Base-by-base conservation (phyloP, 225 moss, liverwort and hornwort genomes). In the Takakia lepidozioides region DNA sequence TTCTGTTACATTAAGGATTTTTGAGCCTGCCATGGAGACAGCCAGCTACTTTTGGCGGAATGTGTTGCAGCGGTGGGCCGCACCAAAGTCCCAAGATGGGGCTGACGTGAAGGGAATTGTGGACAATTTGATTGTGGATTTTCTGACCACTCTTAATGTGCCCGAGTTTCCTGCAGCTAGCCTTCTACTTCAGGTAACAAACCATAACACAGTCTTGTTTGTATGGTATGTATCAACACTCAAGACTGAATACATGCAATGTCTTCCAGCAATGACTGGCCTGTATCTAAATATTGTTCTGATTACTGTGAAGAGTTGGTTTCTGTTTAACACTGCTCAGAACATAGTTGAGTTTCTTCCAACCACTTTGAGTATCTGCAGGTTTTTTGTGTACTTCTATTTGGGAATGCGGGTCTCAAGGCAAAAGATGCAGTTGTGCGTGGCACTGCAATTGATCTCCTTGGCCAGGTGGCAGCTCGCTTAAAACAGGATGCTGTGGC, bases 81-180 rank as follows among this genome's bases (percentile, higher is more conserved):
- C 82, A 64, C 95, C 90, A 15, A 95, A 87, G 60, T 64, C 68
- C 11, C 81, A 76, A 54, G 90, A 95, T 48, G 84, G 86, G 20
- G 76, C 71, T 35, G 95, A 90, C 61, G 65, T 74, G 39, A 95
- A 87, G 66, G 82, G 75, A 4, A 67, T 90, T 25, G 82, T 95
- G 38, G 95, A 95, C 20, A 89, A 86, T 54, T 56, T 95, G 58
- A 82, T 95, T 36, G 70, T 84, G 47, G 95, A 95, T 69, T 59
- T 95, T 51, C 51, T 95, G 63, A 71, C 80, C 36, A 84, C 85
- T 29, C 87, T 95, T 23, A 87, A 95, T 68, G 70, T 90, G 8
- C 95, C 87, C 15, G 95, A 95, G 63, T 95, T 84, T 66, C 95
- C 95, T 54, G 87, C 90, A 10, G 82, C 90, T 42, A 82, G 89